These are phyloP conservation scores for Penicillium thymicola DNA, from an alignment of 2,329 filamentous ascomycete species.

Conservation along the genomic window DNA sequence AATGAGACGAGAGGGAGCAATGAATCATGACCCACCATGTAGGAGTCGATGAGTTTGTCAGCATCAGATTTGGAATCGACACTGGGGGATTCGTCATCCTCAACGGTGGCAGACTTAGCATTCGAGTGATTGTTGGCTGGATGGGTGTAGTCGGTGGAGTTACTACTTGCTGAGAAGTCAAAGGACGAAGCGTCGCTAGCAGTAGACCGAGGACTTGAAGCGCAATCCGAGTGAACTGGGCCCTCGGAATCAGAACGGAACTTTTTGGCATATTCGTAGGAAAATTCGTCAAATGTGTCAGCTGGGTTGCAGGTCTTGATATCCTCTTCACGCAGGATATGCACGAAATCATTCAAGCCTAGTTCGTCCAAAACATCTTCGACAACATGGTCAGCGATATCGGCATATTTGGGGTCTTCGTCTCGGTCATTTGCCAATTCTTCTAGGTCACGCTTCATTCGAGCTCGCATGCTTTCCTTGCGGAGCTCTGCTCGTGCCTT, in stretches of 20 bases:
- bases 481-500: slow-evolving; percentile 6
- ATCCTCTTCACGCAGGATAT: not conserved
- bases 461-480: slow-evolving; percentile 12
- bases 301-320: not conserved
- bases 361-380: not conserved
- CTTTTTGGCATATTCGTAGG: not conserved
- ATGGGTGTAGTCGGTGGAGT: not conserved
- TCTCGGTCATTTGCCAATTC: slow-evolving; percentile 2
- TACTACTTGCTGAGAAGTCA: not conserved
- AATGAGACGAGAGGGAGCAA: slow-evolving; percentile 23
- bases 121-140: too few species aligned
- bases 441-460: slow-evolving; percentile 11
- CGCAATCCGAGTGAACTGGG: not conserved
- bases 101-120: not conserved
- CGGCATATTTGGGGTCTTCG: not conserved
- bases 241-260: not conserved
- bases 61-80: not conserved
- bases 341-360: not conserved
- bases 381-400: not conserved
- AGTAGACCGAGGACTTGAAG: not conserved
- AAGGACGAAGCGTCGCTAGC: not conserved
- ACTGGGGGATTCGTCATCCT: not conserved
- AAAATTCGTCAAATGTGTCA: not conserved
- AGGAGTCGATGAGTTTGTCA: not conserved
- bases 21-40: not conserved